phyloP scores from a whole-genome alignment of 2,329 filamentous ascomycete genomes.

The Colletotrichum spinosum region DNA sequence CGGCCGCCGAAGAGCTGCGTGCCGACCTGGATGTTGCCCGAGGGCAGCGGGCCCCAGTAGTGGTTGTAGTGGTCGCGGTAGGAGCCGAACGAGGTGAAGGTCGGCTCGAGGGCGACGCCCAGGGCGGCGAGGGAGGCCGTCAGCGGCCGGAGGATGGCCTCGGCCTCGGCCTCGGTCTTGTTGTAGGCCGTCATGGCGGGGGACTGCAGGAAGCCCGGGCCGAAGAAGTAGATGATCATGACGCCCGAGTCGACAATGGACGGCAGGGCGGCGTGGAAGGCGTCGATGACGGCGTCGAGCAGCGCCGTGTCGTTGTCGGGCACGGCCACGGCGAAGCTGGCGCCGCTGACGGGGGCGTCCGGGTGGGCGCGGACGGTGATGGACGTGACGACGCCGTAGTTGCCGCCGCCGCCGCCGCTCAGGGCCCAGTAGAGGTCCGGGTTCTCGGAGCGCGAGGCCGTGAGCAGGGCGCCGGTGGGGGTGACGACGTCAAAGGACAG shows the following conservation, averaged over 20 bases:
- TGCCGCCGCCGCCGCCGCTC: slow-evolving; percentile 59
- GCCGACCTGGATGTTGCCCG: slow-evolving; percentile 44
- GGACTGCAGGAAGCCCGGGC: slow-evolving; percentile 43
- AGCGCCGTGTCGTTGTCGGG: slow-evolving; percentile 56
- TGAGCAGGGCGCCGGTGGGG: slow-evolving; percentile 60
- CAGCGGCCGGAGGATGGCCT: slow-evolving; percentile 55
- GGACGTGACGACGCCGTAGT: slow-evolving; percentile 64
- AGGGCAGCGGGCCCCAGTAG: slow-evolving; percentile 39
- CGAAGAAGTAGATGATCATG: slow-evolving; percentile 45
- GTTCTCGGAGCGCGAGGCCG: slow-evolving; percentile 63
- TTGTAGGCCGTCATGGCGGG: slow-evolving; percentile 55
- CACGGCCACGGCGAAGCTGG: slow-evolving; percentile 44
- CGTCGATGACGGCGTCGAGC: slow-evolving; percentile 47
- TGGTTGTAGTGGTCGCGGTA: slow-evolving; percentile 40
- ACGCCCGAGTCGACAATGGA: slow-evolving; percentile 32
- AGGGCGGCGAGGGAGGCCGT: slow-evolving; percentile 41
- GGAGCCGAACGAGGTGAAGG: slow-evolving; percentile 46
- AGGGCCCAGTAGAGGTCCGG: slow-evolving; percentile 74
- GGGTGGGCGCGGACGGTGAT: slow-evolving; percentile 64
- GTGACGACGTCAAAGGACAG: slow-evolving; percentile 69
- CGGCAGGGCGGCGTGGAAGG: slow-evolving; percentile 34
- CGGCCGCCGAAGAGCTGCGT: slow-evolving; percentile 47
- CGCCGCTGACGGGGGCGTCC: slow-evolving; percentile 49
- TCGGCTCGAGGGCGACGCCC: slow-evolving; percentile 43
- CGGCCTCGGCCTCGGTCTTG: slow-evolving; percentile 52